phyloP scores from a whole-genome alignment of 2,329 filamentous ascomycete genomes.

The Metarhizium rileyi region DNA sequence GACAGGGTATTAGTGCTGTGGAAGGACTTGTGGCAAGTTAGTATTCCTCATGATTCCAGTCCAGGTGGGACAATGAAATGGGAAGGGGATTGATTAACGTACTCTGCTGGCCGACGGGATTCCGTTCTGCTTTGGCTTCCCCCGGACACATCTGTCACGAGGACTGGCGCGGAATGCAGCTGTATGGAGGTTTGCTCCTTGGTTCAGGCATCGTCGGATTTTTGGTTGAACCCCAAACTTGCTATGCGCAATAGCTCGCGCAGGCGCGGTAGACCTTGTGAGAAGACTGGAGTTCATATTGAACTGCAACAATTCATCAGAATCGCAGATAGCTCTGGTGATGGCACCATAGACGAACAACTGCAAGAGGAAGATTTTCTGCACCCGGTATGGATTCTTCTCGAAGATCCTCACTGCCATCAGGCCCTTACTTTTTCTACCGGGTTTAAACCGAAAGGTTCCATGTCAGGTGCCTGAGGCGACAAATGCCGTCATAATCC shows the following conservation, averaged over 20 bases:
- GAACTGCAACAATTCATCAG: constrained; percentile 20
- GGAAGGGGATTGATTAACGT: not conserved
- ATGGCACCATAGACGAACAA: constrained; percentile 1
- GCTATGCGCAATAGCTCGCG: constrained; percentile 34
- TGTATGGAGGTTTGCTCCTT: constrained; percentile 26
- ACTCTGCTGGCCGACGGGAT: constrained; percentile 20
- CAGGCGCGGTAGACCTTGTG: constrained; percentile 35
- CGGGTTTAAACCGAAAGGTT: constrained; percentile 17
- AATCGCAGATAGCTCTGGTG: not conserved
- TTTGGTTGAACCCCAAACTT: constrained; percentile 29
- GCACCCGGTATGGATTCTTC: constrained; percentile 7
- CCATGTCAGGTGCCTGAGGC: constrained; percentile 20
- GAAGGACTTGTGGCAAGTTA: constrained; percentile 35
- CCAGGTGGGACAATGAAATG: not conserved
- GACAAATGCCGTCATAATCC: constrained; percentile 21
- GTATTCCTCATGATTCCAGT: not conserved
- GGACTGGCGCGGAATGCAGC: constrained; percentile 14
- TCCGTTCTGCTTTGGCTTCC: constrained; percentile 9
- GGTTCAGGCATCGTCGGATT: constrained; percentile 30
- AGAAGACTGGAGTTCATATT: constrained; percentile 39
- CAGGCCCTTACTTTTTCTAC: constrained; percentile 11
- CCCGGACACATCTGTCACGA: constrained; percentile 12
- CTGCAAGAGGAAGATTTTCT: not conserved
- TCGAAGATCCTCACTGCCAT: constrained; percentile 3
- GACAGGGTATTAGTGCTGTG: constrained; percentile 48